phyloP scores from a whole-genome alignment of 2,329 filamentous ascomycete genomes.

The Dothistroma pini region DNA sequence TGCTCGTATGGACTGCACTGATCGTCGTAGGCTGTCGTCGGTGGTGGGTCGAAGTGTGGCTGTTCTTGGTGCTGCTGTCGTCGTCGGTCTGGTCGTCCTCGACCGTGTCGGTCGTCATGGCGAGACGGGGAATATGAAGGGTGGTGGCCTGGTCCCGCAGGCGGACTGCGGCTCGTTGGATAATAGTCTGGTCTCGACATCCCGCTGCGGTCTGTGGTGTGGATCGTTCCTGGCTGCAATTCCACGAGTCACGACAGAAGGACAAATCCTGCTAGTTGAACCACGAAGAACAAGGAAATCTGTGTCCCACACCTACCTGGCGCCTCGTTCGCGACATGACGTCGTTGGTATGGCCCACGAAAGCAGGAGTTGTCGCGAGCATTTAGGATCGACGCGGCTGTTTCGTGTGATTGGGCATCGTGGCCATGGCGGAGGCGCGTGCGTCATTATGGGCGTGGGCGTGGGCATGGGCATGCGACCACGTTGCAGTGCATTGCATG shows the following conservation, averaged over 20 bases:
- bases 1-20: neutral
- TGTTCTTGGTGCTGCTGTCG: conserved; percentile 1
- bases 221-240: neutral
- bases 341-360: neutral
- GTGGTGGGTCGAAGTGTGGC: conserved; percentile 11
- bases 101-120: neutral
- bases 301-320: neutral
- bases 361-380: neutral
- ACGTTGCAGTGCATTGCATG: neutral
- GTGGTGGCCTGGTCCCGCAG: neutral
- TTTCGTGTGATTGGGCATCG: neutral
- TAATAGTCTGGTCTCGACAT: neutral
- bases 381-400: neutral
- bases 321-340: neutral
- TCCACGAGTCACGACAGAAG: neutral
- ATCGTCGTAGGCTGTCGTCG: conserved; percentile 3
- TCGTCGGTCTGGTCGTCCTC: neutral
- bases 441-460: neutral
- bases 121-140: neutral
- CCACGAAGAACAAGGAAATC: neutral
- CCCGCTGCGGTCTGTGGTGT: neutral
- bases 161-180: neutral
- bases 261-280: neutral
- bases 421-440: neutral
- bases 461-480: neutral